These are phyloP conservation scores for Stephanodiscus triporus DNA, from an alignment of 108 stramenopile species.

Conservation along the genomic window DNA sequence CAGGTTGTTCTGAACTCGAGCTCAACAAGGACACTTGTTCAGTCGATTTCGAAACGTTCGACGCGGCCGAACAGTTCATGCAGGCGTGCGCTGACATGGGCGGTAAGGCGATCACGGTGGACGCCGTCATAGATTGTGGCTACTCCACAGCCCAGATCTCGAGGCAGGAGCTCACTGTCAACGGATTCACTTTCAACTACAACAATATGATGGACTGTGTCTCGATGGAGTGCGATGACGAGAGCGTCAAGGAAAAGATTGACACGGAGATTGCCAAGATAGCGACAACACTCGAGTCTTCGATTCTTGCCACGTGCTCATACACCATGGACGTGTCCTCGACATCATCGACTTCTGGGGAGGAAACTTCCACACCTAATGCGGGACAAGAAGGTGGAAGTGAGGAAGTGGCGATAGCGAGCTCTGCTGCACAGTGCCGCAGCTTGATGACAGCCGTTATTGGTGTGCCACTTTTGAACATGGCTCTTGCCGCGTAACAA, in stretches of 20 bases:
- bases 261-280: not conserved
- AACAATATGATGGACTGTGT: constrained; percentile 16
- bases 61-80: constrained; percentile 7
- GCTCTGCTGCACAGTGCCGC: constrained; percentile 20
- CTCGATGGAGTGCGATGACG: constrained; percentile 14
- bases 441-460: constrained; percentile 22
- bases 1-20: constrained; percentile 4
- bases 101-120: constrained; percentile 15
- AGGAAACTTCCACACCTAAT: not conserved
- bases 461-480: too few relatives aligned
- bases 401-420: not conserved
- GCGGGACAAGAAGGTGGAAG: not conserved
- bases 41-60: constrained; percentile 15
- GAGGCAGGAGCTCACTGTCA: not conserved
- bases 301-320: constrained; percentile 5
- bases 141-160: constrained; percentile 1
- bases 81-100: constrained; percentile 6
- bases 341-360: not conserved
- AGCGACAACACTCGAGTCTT: not conserved
- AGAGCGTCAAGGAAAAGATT: constrained; percentile 4
- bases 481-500: too few relatives aligned
- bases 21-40: constrained; percentile 6
- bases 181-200: constrained; percentile 12
- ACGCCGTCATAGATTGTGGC: constrained; percentile 10
- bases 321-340: constrained; percentile 10